Evolutionary conservation across 805 yeast genomes (phyloP).

Genomic region (Metschnikowia gelsemii): DNA sequence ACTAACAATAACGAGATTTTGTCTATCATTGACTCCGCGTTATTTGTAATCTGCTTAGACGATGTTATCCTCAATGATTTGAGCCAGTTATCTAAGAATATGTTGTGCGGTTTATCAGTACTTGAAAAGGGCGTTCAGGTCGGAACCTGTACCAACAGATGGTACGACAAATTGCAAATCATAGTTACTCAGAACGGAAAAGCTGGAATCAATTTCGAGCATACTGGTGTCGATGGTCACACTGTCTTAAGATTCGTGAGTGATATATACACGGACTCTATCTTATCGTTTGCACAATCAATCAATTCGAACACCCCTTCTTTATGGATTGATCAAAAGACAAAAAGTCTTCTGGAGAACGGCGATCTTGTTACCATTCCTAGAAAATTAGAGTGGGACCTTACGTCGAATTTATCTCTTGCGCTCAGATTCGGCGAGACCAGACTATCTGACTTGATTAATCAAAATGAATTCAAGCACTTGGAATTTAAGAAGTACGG

Average conservation of each 20-base stretch:
- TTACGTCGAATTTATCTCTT: constrained; percentile 70
- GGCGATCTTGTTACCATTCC: constrained; percentile 59
- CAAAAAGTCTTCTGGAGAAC: constrained; percentile 30
- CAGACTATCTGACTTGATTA: constrained; percentile 78
- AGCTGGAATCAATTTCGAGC: constrained; percentile 92
- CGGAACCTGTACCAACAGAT: constrained; percentile 91
- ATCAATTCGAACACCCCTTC: constrained; percentile 77
- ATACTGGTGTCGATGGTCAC: constrained; percentile 95
- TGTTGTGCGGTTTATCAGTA: constrained; percentile 81
- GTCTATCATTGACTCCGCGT: constrained; percentile 73
- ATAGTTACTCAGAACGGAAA: constrained; percentile 85
- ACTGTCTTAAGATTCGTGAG: constrained; percentile 85
- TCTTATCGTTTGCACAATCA: constrained; percentile 78
- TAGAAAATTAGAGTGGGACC: constrained; percentile 84
- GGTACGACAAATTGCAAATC: constrained; percentile 91
- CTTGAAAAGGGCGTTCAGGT: constrained; percentile 84
- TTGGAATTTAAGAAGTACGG: constrained; percentile 75
- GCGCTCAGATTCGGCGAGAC: constrained; percentile 90
- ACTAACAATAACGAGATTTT: constrained; percentile 66
- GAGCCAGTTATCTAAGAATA: constrained; percentile 71
- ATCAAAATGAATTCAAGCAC: constrained; percentile 84
- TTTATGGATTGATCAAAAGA: constrained; percentile 49
- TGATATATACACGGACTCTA: constrained; percentile 89
- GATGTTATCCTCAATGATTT: constrained; percentile 65
- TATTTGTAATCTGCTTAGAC: constrained; percentile 81